Percentiles rank a stretch among this genome's conserved stretches.
These are phyloP conservation scores for Cynara cardunculus DNA, from an alignment of 129 eudicot genomes.

Conservation along the genomic window DNA sequence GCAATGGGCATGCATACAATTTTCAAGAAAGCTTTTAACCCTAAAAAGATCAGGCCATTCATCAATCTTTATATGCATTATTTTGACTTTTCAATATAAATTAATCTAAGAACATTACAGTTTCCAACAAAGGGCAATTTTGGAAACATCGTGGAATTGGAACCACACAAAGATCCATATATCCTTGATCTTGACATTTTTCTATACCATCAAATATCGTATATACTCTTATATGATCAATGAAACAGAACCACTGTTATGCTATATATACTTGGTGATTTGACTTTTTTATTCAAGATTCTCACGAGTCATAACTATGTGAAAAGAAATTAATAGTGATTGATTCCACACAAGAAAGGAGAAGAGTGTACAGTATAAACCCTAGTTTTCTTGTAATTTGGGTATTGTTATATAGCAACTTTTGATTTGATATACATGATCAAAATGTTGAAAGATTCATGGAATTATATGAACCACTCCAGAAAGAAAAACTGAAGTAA, in stretches of 20 bases:
- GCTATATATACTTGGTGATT: not conserved
- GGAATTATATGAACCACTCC: not conserved
- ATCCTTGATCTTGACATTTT: not conserved
- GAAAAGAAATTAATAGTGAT: not conserved
- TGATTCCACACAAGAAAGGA: not conserved
- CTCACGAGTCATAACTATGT: not conserved
- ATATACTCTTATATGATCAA: not conserved
- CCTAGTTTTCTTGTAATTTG: slow-evolving; percentile 2
- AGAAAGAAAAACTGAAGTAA: not conserved
- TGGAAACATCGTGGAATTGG: slow-evolving; percentile 8
- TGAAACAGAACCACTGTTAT: slow-evolving; percentile 4
- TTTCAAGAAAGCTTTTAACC: slow-evolving; percentile 34
- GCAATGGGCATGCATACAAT: slow-evolving; percentile 48
- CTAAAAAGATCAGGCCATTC: not conserved
- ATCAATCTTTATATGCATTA: not conserved
- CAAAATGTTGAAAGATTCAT: not conserved
- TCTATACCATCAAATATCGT: not conserved
- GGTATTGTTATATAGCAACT: not conserved
- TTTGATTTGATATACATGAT: not conserved
- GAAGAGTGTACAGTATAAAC: not conserved
- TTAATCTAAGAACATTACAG: not conserved
- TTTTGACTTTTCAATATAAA: not conserved
- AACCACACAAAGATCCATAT: not conserved
- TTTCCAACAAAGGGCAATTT: not conserved
- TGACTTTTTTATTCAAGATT: not conserved